Conservation (phyloP, 768 basidiomycete species). For the Mycena filopes region DNA sequence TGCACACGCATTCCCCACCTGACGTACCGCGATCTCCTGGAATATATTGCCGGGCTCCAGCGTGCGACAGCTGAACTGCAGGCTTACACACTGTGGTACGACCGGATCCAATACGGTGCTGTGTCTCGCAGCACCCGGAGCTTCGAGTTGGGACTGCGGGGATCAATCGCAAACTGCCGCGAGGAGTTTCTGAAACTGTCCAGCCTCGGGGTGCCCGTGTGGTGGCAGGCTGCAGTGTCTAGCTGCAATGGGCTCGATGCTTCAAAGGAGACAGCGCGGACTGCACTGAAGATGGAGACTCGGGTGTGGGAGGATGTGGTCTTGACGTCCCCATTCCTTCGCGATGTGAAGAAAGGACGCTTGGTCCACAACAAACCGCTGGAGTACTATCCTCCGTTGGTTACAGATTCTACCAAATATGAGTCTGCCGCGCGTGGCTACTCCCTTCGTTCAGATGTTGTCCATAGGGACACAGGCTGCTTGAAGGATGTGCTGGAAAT, state of each 20-base stretch:
- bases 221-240: not conserved
- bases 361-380: conserved; percentile 14
- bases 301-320: not conserved
- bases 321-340: not conserved
- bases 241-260: not conserved
- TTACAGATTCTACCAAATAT: not conserved
- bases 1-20: conserved; percentile 3
- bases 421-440: conserved; percentile 8
- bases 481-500: not conserved
- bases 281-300: not conserved
- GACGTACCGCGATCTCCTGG: conserved; percentile 10
- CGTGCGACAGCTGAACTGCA: not conserved
- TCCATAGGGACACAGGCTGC: not conserved
- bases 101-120: not conserved
- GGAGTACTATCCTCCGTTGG: conserved; percentile 14
- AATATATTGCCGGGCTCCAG: conserved; percentile 5
- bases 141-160: not conserved
- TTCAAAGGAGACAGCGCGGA: not conserved
- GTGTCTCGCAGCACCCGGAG: not conserved
- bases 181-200: not conserved
- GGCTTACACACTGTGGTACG: conserved; percentile 14
- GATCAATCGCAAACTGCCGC: not conserved
- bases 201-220: conserved; percentile 5
- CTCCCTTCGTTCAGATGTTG: not conserved
- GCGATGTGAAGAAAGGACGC: not conserved